A percentile compares a stretch with the other conserved stretches of the same genome.
phyloP scores from a whole-genome alignment of 2,329 filamentous ascomycete species.

The Arthrobotrys iridis region DNA sequence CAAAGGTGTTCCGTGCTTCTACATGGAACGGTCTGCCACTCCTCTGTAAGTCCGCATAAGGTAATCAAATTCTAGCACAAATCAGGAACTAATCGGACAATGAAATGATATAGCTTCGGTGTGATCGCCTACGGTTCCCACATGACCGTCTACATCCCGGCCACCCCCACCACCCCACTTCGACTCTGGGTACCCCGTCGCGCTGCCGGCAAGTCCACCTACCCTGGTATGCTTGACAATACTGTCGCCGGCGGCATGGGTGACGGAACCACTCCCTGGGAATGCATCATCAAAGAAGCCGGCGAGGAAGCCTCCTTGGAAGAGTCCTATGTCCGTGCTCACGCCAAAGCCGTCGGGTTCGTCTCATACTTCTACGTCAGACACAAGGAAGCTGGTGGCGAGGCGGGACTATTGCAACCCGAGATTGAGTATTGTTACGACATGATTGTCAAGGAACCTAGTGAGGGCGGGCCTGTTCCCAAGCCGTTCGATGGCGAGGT shows the following conservation, averaged over 20 bases:
- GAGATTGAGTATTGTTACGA: slow-evolving; percentile 94
- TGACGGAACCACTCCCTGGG: slow-evolving; percentile 80
- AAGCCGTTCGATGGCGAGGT: slow-evolving; percentile 89
- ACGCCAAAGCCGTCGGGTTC: slow-evolving; percentile 71
- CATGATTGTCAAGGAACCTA: slow-evolving; percentile 72
- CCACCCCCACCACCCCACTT: slow-evolving; percentile 65
- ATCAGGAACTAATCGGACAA: not conserved
- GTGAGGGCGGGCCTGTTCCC: slow-evolving; percentile 69
- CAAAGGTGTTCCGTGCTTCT: slow-evolving; percentile 72
- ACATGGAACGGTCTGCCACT: slow-evolving; percentile 78
- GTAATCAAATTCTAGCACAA: not conserved
- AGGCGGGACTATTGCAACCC: slow-evolving; percentile 76
- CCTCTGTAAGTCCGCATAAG: slow-evolving; percentile 73
- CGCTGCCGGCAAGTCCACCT: slow-evolving; percentile 81
- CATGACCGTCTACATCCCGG: slow-evolving; percentile 76
- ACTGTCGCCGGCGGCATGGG: slow-evolving; percentile 87
- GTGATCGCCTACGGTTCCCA: slow-evolving; percentile 64
- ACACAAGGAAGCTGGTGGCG: slow-evolving; percentile 78
- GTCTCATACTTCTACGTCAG: slow-evolving; percentile 88
- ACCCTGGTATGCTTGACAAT: slow-evolving; percentile 92
- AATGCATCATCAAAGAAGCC: slow-evolving; percentile 84
- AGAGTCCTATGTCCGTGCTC: slow-evolving; percentile 72
- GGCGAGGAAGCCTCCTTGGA: slow-evolving; percentile 88
- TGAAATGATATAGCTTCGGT: slow-evolving; percentile 17
- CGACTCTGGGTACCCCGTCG: slow-evolving; percentile 86